A percentile compares a stretch with the other conserved stretches of the same genome.
These are phyloP conservation scores for Saraca asoca DNA, from an alignment of 331 rosid genomes.

Conservation along the genomic window DNA sequence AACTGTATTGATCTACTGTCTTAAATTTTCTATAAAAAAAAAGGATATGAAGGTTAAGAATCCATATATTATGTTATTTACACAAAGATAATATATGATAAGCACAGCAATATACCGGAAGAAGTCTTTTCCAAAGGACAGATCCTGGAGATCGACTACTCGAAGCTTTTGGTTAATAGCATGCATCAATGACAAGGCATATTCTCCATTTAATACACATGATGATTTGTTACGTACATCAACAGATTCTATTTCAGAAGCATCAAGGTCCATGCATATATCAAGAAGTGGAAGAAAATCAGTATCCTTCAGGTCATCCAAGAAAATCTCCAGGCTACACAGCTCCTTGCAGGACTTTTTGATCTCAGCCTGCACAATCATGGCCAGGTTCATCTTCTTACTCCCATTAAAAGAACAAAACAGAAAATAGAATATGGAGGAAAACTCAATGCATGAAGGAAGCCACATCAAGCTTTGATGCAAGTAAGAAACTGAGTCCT, in stretches of 20 bases:
- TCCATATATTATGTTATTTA: conserved; percentile 20
- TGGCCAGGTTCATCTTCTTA: conserved; percentile 35
- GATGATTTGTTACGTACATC: conserved; percentile 60
- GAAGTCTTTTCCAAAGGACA: conserved; percentile 64
- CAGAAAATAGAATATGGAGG: conserved; percentile 14
- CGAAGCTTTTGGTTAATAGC: conserved; percentile 72
- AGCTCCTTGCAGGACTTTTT: conserved; percentile 51
- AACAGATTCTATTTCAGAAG: conserved; percentile 68
- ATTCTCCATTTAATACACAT: conserved; percentile 56
- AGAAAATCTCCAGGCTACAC: conserved; percentile 59
- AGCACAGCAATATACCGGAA: conserved; percentile 55
- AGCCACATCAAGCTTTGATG: conserved; percentile 1
- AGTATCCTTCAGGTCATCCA: conserved; percentile 61
- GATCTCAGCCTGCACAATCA: conserved; percentile 58
- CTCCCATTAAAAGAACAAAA: conserved; percentile 15
- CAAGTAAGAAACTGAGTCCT: neutral
- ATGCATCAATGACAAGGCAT: conserved; percentile 69
- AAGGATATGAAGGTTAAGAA: conserved; percentile 23
- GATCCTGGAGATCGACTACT: conserved; percentile 67
- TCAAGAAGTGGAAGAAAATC: conserved; percentile 73
- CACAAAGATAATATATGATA: conserved; percentile 30
- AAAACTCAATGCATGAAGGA: conserved; percentile 2
- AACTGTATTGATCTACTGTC: neutral
- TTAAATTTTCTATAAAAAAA: conserved; percentile 21
- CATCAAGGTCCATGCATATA: conserved; percentile 53